Evolutionary conservation across 23 red algal species (phyloP).

Genomic region (Cyanidium caldarium): DNA sequence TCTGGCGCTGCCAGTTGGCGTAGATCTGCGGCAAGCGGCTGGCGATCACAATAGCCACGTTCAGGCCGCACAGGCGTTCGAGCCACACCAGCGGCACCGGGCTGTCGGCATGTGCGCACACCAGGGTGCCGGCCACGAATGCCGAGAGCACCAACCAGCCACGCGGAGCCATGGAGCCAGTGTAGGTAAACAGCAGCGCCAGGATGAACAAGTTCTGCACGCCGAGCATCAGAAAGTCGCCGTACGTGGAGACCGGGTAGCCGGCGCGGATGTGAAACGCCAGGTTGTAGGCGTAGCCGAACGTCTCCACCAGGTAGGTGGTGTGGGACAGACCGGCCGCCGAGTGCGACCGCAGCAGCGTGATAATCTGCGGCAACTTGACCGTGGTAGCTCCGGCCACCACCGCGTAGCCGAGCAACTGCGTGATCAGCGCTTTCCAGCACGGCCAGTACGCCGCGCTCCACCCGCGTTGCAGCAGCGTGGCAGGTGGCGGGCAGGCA

Average conservation of each 20-base stretch:
- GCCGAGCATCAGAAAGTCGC: conserved; percentile 66
- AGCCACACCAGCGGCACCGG: conserved; percentile 38
- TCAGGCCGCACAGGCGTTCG: conserved; percentile 41
- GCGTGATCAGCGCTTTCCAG: too few species aligned
- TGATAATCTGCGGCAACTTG: conserved; percentile 79
- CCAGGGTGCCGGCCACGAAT: conserved; percentile 10
- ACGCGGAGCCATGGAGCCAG: not conserved
- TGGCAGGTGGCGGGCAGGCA: too few species aligned
- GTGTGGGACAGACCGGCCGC: conserved; percentile 45
- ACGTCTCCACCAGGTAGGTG: conserved; percentile 67
- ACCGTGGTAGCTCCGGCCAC: conserved; percentile 59
- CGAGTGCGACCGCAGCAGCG: conserved; percentile 36
- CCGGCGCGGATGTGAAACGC: conserved; percentile 61
- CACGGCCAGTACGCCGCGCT: too few species aligned
- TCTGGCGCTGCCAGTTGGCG: conserved; percentile 30
- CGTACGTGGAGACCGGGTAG: conserved; percentile 86
- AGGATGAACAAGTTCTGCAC: conserved; percentile 70
- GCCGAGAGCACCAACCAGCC: conserved; percentile 13
- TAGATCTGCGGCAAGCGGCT: conserved; percentile 57
- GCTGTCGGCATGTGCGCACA: conserved; percentile 23
- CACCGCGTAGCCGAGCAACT: conserved; percentile 39
- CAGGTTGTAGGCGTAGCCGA: conserved; percentile 93
- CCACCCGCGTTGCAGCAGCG: too few species aligned
- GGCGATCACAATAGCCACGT: conserved; percentile 39
- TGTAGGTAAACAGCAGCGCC: conserved; percentile 47